Base-by-base conservation (phyloP, 768 basidiomycete species). In the Leccinum arenicola region DNA sequence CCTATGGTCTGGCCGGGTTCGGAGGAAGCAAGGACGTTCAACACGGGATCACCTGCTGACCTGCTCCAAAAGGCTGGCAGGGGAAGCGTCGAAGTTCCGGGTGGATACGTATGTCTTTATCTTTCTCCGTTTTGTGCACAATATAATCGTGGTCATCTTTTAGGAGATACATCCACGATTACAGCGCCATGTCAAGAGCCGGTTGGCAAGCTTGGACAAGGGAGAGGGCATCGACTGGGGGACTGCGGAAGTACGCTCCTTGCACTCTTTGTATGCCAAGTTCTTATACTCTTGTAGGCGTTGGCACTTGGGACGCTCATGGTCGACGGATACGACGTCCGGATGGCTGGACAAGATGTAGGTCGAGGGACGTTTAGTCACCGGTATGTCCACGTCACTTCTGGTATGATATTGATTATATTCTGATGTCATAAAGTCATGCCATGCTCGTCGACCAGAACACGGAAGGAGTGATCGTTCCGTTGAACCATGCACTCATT, bases 301-400 rank as follows among this genome's bases (percentile, higher is more conserved):
- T 73, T 97, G 72, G 94, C 95, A 0, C 92, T 95, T 66, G 95
- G 95, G 0, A 85, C 91, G 2, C 78, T 96, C 35, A 83, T 96
- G 85, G 74, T 84, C 2, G 88, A 93, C 54, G 92, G 92, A 1
- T 84, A 78, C 61, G 89, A 95, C 67, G 81, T 97, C 9, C 84
- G 94, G 15, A 91, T 97, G 33, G 94, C 93, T 2, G 95, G 95
- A 7, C 95, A 97, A 72, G 95, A 96, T 68, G 92, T 95, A 0
- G 95, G 94, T 0, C 73, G 94, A 40, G 94, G 95, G 3, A 95
- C 93, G 11, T 93, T 95, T 74, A 92, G 89, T 63, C 91, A 93
- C 54, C 78, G 89, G 82, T 82, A 50, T 15, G 74, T 60, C 25
- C 36, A 56, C 3, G 6, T 50, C 52, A 5, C 9, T 40, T 23